Evolutionary conservation across 192 early-diverging fungal species (phyloP), one percentile per base, ranked within the genome.

Genomic region (Backusella sp.): DNA sequence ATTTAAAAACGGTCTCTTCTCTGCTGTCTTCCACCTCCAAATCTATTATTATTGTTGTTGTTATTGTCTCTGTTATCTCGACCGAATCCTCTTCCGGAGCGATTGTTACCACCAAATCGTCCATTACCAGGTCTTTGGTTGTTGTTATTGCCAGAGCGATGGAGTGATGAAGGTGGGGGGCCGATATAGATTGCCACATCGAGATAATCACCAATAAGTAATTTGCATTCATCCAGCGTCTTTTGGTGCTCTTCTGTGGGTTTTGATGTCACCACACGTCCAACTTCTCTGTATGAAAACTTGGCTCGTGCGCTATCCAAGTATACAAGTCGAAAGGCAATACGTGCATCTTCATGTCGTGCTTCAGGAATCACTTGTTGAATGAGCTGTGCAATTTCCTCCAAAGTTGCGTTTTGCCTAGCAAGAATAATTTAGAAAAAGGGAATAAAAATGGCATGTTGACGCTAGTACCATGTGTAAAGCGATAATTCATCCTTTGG

Each of bases 361-460:
- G 86, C 84, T 66, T 83, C 81, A 26, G 80, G 84, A 62, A 80
- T 71, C 2, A 79, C 80, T 68, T 88, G 75, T 73, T 80, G 73
- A 26, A 91, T 77, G 30, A 91, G 80, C 21, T 83, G 82, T 2
- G 88, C 85, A 12, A 91, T 65, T 81, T 91, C 90, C 36, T 86
- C 82, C 17, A 91, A 77, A 11, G 90, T 87, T 37, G 89, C 89
- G 74, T 91, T 86, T 65, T 84, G 87, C 90, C 89, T 90, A 80
- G 19, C 46, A 49, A 6, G 17, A 49, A 49, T 6, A 15, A 15
- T 5, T 44, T 44, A 30, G 4, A 7, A 59, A 32, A 21, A 62
- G 41, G 65, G 67, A 19, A 37, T 23, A n/a, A 26, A 19, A 69
- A 26, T 19, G 11, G 14, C 5, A 1, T n/a, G 9, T 39, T 14